Base-by-base conservation (phyloP, 139 green algal species). In the Coelastrella sp. region DNA sequence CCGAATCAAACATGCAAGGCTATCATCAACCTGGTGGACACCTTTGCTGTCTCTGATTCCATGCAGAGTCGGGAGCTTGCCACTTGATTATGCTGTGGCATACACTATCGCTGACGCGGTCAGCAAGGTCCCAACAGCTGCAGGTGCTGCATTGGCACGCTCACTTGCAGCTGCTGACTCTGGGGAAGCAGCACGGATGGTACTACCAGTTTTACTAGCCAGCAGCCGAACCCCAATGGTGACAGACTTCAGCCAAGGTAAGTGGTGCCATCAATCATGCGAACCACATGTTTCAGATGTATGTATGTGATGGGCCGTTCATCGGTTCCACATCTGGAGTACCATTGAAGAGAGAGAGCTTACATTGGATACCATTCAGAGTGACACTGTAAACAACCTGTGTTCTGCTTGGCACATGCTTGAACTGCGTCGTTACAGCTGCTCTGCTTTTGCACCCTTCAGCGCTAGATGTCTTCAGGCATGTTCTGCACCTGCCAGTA, bases 231-330 rank as follows among this genome's bases (percentile, higher is more conserved):
- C 11, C n/a, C 60, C 65, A 10, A 57, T 73, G 10, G 64, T 91
- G 5, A n/a, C 11, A 7, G 87, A 91, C 56, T 91, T 91, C 65
- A 87, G 87, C 87, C 77, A 91, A 75, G 87, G 87, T 91, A 79
- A 47, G 76, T 79, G 54, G 83, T 4, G 17, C 11, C 47, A 61
- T 54, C 19, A 81, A 57, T 14, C 8, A 54, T 22, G 83, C 11
- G 66, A 60, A 7, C 59, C 57, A 19, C 58, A 73, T 16, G 19
- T 6, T n/a, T 61, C 10, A 20, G 22, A 71, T 22, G 14, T 6
- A 78, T 64, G 80, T n/a, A 76, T 22, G 19, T 68, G 32, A 47
- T 1, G 32, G 32, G 32, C 32, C 32, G 1, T 47, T 47, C 32
- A 47, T 47, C 1, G 32, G 32, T 47, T 47, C 32, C 32, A 47